Evolutionary conservation across 2,329 filamentous ascomycete species (phyloP), one percentile per base, ranked within the genome.

Genomic region (Alternaria dauci): DNA sequence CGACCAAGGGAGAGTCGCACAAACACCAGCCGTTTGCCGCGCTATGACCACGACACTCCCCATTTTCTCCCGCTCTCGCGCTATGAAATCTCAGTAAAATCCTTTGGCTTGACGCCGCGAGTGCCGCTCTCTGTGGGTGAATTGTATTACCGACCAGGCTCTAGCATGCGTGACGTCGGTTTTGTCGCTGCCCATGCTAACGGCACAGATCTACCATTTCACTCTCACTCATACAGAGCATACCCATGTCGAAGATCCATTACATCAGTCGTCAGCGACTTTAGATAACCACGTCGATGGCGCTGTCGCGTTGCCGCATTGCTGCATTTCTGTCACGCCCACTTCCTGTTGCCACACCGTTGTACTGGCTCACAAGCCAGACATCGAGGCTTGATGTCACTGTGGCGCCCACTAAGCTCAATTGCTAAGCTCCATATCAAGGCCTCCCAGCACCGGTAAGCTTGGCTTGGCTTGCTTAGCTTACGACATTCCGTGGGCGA

Each of bases 41-140:
- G 61, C 61, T 65, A 70, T 66, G 62, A 66, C 63, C 61, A 41
- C 63, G 53, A 51, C 62, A 61, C 52, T 62, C 41, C 38, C 16
- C 25, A 41, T 51, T 23, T 34, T 54, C 43, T 53, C 44, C 50
- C 48, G 52, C 46, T 43, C 30, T 46, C 38, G 52, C 25, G 53
- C 58, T 55, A 58, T 55, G 59, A 61, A 46, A 64, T 69, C 62
- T 67, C 61, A 54, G 58, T 54, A 26, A 20, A 57, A 54, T 54
- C 52, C 34, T 57, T 52, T 63, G 52, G 55, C 41, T 48, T 52
- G 54, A 53, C 52, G 57, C 59, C 38, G 59, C 61, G 42, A 55
- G 34, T 56, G 38, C 63, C 59, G 59, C 52, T 25, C 43, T 36
- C 20, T 32, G 52, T 39, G 51, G 32, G 52, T 34, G 39, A 14